phyloP scores from a whole-genome alignment of 371 early-diverging fungal genomes.

The Fennellomyces sp. region DNA sequence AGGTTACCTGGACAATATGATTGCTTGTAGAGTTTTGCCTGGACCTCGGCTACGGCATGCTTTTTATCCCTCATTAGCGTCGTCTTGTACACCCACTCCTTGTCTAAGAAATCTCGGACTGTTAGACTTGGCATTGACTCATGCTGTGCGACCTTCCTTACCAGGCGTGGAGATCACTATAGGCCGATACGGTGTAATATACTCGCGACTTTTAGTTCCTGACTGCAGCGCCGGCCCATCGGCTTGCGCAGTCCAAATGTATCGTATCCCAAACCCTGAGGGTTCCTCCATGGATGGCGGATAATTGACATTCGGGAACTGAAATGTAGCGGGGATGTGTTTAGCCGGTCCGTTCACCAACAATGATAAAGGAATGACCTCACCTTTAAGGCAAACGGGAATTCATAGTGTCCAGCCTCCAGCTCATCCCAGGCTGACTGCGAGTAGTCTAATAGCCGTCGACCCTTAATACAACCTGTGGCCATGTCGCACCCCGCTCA shows the following conservation, averaged over 20 bases:
- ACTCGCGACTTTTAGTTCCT: constrained; percentile 52
- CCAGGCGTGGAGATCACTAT: constrained; percentile 44
- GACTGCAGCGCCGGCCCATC: constrained; percentile 54
- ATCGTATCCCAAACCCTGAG: constrained; percentile 45
- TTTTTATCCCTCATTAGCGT: constrained; percentile 40
- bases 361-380: too few species aligned
- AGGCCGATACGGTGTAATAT: constrained; percentile 52
- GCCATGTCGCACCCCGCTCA: neutral
- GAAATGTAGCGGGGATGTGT: too few species aligned
- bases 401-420: constrained; percentile 53
- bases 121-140: too few species aligned
- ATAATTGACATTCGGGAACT: constrained; percentile 58
- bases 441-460: constrained; percentile 24
- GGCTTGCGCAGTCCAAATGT: constrained; percentile 59
- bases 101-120: constrained; percentile 26
- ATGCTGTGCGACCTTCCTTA: constrained; percentile 15
- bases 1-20: constrained; percentile 49
- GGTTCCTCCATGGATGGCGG: constrained; percentile 54
- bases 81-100: constrained; percentile 38
- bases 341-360: too few species aligned
- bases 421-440: constrained; percentile 61
- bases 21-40: constrained; percentile 38
- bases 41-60: constrained; percentile 30
- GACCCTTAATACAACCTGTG: too few species aligned
- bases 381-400: constrained; percentile 66